Conservation (phyloP, 306 rosid genomes). For the Cotoneaster glaucophyllus region DNA sequence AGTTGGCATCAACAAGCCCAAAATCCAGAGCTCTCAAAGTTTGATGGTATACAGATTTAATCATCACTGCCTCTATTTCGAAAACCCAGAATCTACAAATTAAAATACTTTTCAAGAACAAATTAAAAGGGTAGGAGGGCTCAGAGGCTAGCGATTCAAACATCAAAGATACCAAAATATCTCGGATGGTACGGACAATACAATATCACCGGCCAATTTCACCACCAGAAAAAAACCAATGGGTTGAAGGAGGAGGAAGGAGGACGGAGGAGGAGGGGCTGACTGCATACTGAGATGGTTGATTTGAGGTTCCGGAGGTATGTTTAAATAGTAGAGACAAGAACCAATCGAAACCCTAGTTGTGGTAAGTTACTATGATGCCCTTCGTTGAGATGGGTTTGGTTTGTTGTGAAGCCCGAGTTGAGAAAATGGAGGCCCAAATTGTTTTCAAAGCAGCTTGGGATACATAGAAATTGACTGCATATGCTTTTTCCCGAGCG, state of each 20-base stretch:
- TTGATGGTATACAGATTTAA: conserved; percentile 63
- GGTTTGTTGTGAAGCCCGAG: background rate
- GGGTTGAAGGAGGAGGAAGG: no score
- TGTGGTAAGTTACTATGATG: background rate
- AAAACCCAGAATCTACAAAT: background rate
- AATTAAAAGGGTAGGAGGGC: background rate
- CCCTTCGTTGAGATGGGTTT: background rate
- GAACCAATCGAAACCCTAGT: conserved; percentile 19
- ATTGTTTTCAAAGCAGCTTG: background rate
- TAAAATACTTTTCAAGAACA: no score
- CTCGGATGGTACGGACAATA: conserved; percentile 51
- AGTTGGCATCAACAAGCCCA: conserved; percentile 64
- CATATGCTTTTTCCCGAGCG: no score
- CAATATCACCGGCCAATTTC: conserved; percentile 31
- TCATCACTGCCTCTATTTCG: conserved; percentile 44
- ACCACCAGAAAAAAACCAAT: background rate
- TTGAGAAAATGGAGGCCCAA: background rate
- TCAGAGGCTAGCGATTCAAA: conserved; percentile 23
- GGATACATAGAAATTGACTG: no score
- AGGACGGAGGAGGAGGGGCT: background rate
- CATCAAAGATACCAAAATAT: background rate
- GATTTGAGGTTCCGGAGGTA: background rate
- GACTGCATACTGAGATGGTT: background rate
- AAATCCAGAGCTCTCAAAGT: conserved; percentile 61
- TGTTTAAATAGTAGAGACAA: conserved; percentile 29